Percentiles rank a stretch among this genome's conserved stretches.
Conservation (phyloP, 2,329 filamentous ascomycete genomes). For the Monilinia polystroma region DNA sequence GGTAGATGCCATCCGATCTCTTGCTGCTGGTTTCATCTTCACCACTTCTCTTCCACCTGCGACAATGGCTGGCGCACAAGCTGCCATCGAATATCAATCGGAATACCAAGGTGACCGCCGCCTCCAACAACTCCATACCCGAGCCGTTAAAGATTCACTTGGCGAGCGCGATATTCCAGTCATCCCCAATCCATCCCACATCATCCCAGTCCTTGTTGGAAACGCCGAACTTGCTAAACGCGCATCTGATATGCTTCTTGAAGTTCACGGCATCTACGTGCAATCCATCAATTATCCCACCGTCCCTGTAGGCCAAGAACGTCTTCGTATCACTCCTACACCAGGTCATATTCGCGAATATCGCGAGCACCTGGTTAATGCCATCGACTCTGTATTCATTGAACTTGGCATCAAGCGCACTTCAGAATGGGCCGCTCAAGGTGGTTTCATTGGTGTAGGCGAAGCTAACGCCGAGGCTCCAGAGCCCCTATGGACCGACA, state of each 20-base stretch:
- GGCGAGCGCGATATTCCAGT: constrained; percentile 83
- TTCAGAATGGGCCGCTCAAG: constrained; percentile 84
- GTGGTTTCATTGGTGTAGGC: constrained; percentile 93
- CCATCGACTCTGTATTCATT: constrained; percentile 84
- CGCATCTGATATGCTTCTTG: constrained; percentile 87
- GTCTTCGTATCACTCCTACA: constrained; percentile 92
- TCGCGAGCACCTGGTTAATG: constrained; percentile 80
- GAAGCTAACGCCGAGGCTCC: constrained; percentile 59
- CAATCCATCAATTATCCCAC: constrained; percentile 99
- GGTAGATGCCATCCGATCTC: constrained; percentile 88
- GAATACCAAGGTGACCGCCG: constrained; percentile 79
- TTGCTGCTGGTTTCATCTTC: constrained; percentile 98
- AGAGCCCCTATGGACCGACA: constrained; percentile 85
- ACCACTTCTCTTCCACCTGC: constrained; percentile 94
- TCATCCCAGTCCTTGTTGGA: constrained; percentile 89
- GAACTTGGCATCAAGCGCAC: constrained; percentile 90
- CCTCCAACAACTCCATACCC: constrained; percentile 94
- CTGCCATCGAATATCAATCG: constrained; percentile 93
- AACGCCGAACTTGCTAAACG: constrained; percentile 90
- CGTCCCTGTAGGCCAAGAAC: constrained; percentile 95
- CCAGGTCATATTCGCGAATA: constrained; percentile 85
- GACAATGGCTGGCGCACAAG: constrained; percentile 90
- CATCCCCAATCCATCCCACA: constrained; percentile 96
- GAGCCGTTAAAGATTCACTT: constrained; percentile 85
- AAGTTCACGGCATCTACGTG: constrained; percentile 91